Base-by-base conservation (phyloP, 495 filamentous ascomycete species). In the Cryomyces minteri region DNA sequence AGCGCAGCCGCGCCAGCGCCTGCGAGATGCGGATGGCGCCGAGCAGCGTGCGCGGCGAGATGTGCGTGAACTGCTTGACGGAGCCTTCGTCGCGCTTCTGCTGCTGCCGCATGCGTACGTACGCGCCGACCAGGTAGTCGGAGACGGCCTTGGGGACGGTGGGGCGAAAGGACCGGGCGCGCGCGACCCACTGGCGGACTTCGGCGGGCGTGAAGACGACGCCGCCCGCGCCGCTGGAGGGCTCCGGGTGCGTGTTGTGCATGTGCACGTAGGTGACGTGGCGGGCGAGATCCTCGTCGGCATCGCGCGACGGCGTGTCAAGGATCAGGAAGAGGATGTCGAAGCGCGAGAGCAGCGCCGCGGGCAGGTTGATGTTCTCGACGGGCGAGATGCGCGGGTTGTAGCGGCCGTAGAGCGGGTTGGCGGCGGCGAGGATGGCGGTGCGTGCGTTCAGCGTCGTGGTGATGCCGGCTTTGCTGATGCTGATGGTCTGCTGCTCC, bases 401-500 rank as follows among this genome's bases (percentile, higher is more conserved):
- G 70, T 98, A 98, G 30, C 90, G 84, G 41, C 90, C 90, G 55
- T 96, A 98, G 8, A 98, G 73, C 40, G 90, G 90, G 68, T 98
- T 98, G 47, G 90, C 90, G 9, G 90, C 90, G 1, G 90, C 92
- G n/a, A 98, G 74, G 57, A 98, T 96, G 0, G 90, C 92, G 10
- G 90, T 94, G 40, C 90, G 81, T 2, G 90, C 90, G 56, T 98
- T 98, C 34, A 98, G 74, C 0, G 88, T 88, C 9, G 90, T 98
- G 39, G 77, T 90, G 60, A 98, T 98, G 49, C 90, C 90, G 12
- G 90, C 90, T 68, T 98, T 98, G 51, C 88, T 94, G 52, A 98
- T 96, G 45, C 84, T 93, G 47, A 98, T 98, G 42, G 90, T 98
- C 63, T 98, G 90, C 59, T 98, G 90, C 57, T 98, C 90, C 90